These are phyloP conservation scores for Henckelia pumila DNA, from an alignment of 257 asterid species.

Conservation along the genomic window DNA sequence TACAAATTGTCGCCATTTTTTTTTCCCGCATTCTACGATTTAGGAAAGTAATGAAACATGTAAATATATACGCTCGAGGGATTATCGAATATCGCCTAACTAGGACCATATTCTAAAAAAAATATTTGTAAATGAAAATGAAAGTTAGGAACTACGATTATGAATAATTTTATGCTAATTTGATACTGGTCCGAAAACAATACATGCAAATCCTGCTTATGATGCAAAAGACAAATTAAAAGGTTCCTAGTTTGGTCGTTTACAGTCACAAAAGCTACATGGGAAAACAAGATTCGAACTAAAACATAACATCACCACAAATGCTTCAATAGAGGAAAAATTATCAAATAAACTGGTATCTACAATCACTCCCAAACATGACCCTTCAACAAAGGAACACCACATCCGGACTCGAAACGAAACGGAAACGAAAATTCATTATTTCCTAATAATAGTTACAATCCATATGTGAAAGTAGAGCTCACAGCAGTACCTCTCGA, in stretches of 20 bases:
- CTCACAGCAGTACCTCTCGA: slow-evolving; percentile 10
- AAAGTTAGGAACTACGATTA: no score
- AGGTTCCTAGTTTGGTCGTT: background rate
- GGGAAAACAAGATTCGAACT: background rate
- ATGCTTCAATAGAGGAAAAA: background rate
- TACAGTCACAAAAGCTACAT: background rate
- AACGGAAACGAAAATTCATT: background rate
- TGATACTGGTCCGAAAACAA: no score
- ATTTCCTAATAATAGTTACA: background rate
- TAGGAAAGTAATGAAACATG: no score
- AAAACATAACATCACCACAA: background rate
- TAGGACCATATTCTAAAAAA: no score
- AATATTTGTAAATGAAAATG: no score
- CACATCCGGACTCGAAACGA: background rate
- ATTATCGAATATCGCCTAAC: no score
- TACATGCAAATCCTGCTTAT: background rate
- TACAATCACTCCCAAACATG: background rate
- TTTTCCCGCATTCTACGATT: no score
- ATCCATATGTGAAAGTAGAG: background rate
- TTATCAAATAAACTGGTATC: background rate
- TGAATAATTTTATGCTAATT: no score
- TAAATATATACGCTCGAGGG: no score
- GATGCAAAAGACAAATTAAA: background rate
- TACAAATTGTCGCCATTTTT: no score
- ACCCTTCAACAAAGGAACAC: background rate